Base-by-base conservation (phyloP, 1,284 basidiomycete species). In the Jaminaea rosea region DNA sequence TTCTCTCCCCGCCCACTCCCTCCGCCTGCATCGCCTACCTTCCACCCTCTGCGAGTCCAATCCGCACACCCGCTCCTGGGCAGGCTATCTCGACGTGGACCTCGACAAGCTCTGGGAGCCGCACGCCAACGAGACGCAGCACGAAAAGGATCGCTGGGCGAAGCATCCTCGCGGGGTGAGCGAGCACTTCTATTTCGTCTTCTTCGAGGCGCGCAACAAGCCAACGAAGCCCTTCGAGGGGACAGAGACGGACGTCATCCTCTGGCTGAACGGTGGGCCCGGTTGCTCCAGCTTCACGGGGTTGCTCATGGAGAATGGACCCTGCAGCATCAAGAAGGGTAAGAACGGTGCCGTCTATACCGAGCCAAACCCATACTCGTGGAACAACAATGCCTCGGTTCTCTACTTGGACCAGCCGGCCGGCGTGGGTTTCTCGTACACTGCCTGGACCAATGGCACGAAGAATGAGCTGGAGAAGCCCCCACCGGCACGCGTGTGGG, bases 181-280 rank as follows among this genome's bases (percentile, higher is more conserved):
- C 29, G 71, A 73, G 50, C 71, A 73, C 53, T 73, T 73, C 31
- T 73, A 72, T 60, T 73, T 73, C 52, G 72, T 69, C 69, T 67
- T 65, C 0, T 73, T 73, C 34, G 67, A 69, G 48, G 67, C 63
- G 21, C 62, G 71, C 26, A 59, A 59, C 47, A 34, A 70, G 26
- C 64, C 66, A 26, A n/a, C n/a, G n/a, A n/a, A n/a, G n/a, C n/a
- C n/a, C n/a, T n/a, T n/a, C n/a, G n/a, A n/a, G n/a, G n/a, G n/a
- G n/a, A n/a, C n/a, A n/a, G 55, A 52, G 21, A 62, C 47, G 8
- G 69, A 73, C 32, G 57, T 65, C 3, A 62, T 68, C 8, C 61
- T 73, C 13, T 73, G 69, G 71, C 52, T 73, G 13, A 73, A 70
- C 46, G 71, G 69, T 10, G 69, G 69, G 3, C 68, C 68, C 19